phyloP scores from a whole-genome alignment of 2,329 filamentous ascomycete species.

The Xylariomycetidae sp. region DNA sequence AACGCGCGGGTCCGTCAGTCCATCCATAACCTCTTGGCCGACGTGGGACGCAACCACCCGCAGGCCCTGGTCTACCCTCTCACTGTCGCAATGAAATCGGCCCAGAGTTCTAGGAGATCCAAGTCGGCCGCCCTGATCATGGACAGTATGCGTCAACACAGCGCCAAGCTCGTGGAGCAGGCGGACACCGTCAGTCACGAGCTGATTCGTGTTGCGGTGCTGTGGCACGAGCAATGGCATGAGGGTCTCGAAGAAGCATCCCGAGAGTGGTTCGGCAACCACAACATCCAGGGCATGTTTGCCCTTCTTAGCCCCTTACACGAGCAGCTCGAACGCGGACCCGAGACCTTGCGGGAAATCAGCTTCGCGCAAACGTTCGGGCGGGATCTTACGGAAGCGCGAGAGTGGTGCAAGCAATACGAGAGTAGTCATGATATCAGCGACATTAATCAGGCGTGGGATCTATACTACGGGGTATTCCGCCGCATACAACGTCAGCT shows the following conservation, averaged over 20 bases:
- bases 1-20: slow-evolving; percentile 82
- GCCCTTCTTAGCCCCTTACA: slow-evolving; percentile 83
- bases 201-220: slow-evolving; percentile 88
- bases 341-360: slow-evolving; percentile 89
- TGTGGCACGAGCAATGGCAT: slow-evolving; percentile 99
- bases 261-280: slow-evolving; percentile 91
- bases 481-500: slow-evolving; percentile 89
- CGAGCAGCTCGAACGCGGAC: slow-evolving; percentile 81
- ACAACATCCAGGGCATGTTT: slow-evolving; percentile 98
- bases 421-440: slow-evolving; percentile 82
- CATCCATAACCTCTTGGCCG: slow-evolving; percentile 85
- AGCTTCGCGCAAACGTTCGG: slow-evolving; percentile 98
- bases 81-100: slow-evolving; percentile 95
- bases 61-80: slow-evolving; percentile 95
- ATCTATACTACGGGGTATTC: slow-evolving; percentile 98
- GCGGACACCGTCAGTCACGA: slow-evolving; percentile 94
- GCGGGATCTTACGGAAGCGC: slow-evolving; percentile 86
- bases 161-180: slow-evolving; percentile 85
- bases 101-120: slow-evolving; percentile 72
- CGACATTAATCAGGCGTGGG: slow-evolving; percentile 97
- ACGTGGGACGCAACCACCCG: slow-evolving; percentile 89
- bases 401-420: slow-evolving; percentile 93
- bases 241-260: slow-evolving; percentile 96
- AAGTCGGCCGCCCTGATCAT: slow-evolving; percentile 89
- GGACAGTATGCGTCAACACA: slow-evolving; percentile 97